These are phyloP conservation scores for Hypoxylon sp. DNA, from an alignment of 2,329 filamentous ascomycete genomes.

Conservation along the genomic window DNA sequence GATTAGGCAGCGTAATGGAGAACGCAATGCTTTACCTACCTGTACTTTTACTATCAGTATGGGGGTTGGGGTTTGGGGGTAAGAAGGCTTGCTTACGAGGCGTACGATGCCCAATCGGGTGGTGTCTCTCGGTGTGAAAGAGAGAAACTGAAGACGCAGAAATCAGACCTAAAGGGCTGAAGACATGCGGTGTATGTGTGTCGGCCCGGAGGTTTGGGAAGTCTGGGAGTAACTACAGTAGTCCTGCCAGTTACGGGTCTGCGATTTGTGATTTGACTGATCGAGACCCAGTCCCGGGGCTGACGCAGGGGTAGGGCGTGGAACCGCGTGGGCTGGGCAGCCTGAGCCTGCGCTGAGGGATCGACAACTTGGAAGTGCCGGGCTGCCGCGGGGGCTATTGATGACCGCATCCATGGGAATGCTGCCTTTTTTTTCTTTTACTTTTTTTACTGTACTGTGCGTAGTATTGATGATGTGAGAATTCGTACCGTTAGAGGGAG, in stretches of 20 bases:
- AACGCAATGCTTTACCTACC: conserved; percentile 1
- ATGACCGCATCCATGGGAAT: conserved; percentile 8
- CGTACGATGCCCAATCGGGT: conserved; percentile 40
- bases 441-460: conserved; percentile 36
- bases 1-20: conserved; percentile 10
- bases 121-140: conserved; percentile 31
- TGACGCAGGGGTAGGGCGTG: conserved; percentile 41
- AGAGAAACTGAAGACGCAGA: conserved; percentile 6
- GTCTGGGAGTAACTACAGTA: conserved; percentile 6
- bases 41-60: not conserved
- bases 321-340: conserved; percentile 37
- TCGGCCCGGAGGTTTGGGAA: conserved; percentile 36
- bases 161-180: conserved; percentile 30
- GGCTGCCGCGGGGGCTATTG: conserved; percentile 25
- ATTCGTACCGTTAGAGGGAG: conserved; percentile 1
- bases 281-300: conserved; percentile 22
- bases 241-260: not conserved
- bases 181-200: conserved; percentile 41
- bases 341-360: conserved; percentile 30
- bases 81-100: conserved; percentile 34
- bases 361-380: conserved; percentile 43
- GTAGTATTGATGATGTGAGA: conserved; percentile 46
- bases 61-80: conserved; percentile 17
- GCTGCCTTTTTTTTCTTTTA: conserved; percentile 5
- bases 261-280: conserved; percentile 21